Evolutionary conservation across 208 protist genomes (phyloP), one percentile per base, ranked within the genome.

Genomic region (Leishmania martiniquensis): DNA sequence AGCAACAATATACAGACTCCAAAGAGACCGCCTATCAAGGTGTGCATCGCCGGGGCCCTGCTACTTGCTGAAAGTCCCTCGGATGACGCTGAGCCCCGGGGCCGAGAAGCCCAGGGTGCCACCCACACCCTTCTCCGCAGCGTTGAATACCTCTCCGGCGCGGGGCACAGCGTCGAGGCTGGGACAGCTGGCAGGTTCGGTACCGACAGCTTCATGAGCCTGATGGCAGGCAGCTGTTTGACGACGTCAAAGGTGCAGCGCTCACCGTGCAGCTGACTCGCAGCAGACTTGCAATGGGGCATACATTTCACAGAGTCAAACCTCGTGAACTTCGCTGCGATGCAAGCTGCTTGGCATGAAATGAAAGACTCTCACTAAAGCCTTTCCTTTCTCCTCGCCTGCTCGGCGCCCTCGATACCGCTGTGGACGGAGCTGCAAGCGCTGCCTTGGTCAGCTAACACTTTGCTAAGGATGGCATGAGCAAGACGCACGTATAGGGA

Each of bases 21-120:
- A 78, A 97, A 96, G 63, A n/a, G n/a, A n/a, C 93, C 93, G 78
- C 90, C 93, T 82, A 94, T 96, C 71, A 97, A 79, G 52, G n/a
- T n/a, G n/a, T n/a, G n/a, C n/a, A n/a, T n/a, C n/a, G n/a, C n/a
- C n/a, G n/a, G n/a, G n/a, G n/a, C n/a, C n/a, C n/a, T n/a, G n/a
- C n/a, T n/a, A n/a, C n/a, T n/a, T n/a, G n/a, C n/a, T n/a, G n/a
- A n/a, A n/a, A n/a, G n/a, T n/a, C 73, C 87, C 86, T 60, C 91
- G 89, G 62, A 91, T 89, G 66, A 90, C 85, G 80, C 95, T 92
- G 15, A 97, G 79, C 86, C 97, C 95, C 2, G 86, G 83, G 42
- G 90, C 92, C 17, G 83, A 89, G 67, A 95, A 90, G 63, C 87
- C 82, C 59, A 93, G 82, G 49, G 91, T 80, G 72, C 93, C 88